Conservation (phyloP, 1,139 yeast species). For the Hansenula sp. region DNA sequence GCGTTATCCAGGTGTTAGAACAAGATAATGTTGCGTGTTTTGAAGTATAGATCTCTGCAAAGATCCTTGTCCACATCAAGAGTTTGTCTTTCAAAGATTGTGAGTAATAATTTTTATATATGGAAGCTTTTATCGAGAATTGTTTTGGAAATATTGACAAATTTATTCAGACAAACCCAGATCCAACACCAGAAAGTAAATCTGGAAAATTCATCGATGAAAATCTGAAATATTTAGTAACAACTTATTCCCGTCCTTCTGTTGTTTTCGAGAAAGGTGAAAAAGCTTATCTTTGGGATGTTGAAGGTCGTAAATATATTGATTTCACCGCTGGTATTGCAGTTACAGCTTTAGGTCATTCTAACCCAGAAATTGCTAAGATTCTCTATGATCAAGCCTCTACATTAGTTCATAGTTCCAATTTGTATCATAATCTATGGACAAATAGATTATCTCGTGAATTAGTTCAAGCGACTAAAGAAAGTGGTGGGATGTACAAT, state of each 20-base stretch:
- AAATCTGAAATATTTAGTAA: slow-evolving; percentile 59
- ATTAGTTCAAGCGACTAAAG: slow-evolving; percentile 63
- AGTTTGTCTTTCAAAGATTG: slow-evolving; percentile 2
- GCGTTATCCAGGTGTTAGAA: no score
- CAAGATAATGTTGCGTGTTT: slow-evolving; percentile 2
- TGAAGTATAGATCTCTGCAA: slow-evolving; percentile 3
- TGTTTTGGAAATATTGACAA: not conserved
- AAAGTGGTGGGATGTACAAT: slow-evolving; percentile 72
- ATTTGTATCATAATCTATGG: slow-evolving; percentile 79
- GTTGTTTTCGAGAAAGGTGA: slow-evolving; percentile 67
- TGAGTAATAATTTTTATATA: slow-evolving; percentile 1
- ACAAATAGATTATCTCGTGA: slow-evolving; percentile 76
- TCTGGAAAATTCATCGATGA: slow-evolving; percentile 32
- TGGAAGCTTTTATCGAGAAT: not conserved
- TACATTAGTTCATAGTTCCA: slow-evolving; percentile 78
- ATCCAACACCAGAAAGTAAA: slow-evolving; percentile 16
- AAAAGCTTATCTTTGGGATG: slow-evolving; percentile 73
- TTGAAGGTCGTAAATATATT: slow-evolving; percentile 71
- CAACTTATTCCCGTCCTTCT: slow-evolving; percentile 80
- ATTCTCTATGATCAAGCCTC: slow-evolving; percentile 69
- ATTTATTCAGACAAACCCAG: slow-evolving; percentile 8
- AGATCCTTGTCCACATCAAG: slow-evolving; percentile 10
- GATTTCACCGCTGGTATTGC: slow-evolving; percentile 97
- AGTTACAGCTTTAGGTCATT: slow-evolving; percentile 91
- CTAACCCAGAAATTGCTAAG: slow-evolving; percentile 67